Conservation (phyloP, 176 grass and related monocot species). For the Cenchrus americanus region DNA sequence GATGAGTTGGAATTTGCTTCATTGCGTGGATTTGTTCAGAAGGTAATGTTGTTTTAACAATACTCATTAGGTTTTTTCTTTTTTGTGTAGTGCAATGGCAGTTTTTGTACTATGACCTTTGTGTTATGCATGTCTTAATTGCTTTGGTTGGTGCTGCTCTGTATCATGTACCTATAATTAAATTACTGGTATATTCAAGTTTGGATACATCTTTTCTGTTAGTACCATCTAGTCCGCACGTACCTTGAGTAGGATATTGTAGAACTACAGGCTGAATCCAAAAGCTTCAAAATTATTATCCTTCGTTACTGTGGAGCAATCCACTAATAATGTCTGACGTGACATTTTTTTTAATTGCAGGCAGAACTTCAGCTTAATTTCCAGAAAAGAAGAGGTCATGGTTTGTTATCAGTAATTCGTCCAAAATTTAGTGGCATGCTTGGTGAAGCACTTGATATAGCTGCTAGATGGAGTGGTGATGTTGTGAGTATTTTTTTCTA, state of each 20-base stretch:
- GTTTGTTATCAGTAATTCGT: constrained; percentile 78
- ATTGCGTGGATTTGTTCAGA: constrained; percentile 92
- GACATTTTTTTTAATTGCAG: constrained; percentile 52
- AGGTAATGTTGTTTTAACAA: constrained; percentile 59
- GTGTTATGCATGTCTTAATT: constrained; percentile 12
- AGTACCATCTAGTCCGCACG: background rate
- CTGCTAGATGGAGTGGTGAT: constrained; percentile 99
- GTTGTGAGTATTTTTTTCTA: constrained; percentile 81
- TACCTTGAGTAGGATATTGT: constrained; percentile 3
- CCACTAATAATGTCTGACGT: constrained; percentile 24
- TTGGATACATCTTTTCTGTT: constrained; percentile 28
- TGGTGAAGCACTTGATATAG: constrained; percentile 93
- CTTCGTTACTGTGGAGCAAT: constrained; percentile 15
- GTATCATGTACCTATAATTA: constrained; percentile 8
- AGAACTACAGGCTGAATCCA: constrained; percentile 22
- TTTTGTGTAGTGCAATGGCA: constrained; percentile 17
- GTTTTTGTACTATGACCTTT: constrained; percentile 21
- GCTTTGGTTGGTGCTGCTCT: constrained; percentile 32
- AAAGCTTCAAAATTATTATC: constrained; percentile 18
- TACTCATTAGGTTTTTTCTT: background rate
- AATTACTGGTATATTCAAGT: constrained; percentile 27
- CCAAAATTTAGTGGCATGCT: constrained; percentile 98
- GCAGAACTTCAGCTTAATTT: constrained; percentile 99
- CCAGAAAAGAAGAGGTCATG: constrained; percentile 98
- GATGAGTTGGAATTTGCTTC: constrained; percentile 98